Percentiles rank a stretch among this genome's conserved stretches.
phyloP scores from a whole-genome alignment of 805 yeast genomes.

The Yarrowia divulgata region DNA sequence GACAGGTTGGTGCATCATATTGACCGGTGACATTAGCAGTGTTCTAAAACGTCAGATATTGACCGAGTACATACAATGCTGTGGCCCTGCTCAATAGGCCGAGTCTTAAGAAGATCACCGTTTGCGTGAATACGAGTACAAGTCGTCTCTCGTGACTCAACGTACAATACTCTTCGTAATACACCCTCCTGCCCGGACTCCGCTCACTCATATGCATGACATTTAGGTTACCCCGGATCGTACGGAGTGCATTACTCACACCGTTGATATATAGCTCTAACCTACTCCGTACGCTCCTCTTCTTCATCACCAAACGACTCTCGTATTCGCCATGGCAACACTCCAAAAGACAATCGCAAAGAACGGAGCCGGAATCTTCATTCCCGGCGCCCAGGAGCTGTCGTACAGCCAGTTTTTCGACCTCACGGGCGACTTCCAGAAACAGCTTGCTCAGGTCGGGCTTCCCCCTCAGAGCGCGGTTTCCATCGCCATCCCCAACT shows the following conservation, averaged over 20 bases:
- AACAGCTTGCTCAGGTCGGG: conserved; percentile 50
- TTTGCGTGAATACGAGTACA: no score
- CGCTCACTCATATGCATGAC: conserved; percentile 1
- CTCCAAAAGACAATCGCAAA: conserved; percentile 38
- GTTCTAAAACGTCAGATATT: no score
- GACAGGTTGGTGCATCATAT: no score
- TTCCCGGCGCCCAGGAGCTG: conserved; percentile 59
- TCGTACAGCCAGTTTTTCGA: conserved; percentile 56
- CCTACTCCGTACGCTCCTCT: no score
- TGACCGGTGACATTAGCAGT: no score
- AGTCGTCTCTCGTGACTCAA: no score
- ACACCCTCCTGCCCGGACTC: background rate
- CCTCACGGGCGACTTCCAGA: conserved; percentile 58
- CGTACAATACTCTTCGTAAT: background rate
- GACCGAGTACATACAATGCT: no score
- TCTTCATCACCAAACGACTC: background rate
- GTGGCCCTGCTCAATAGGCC: no score
- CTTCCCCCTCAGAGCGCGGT: conserved; percentile 57
- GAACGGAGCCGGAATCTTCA: conserved; percentile 47
- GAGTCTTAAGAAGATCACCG: no score
- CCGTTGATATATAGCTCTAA: no score
- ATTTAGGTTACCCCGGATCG: conserved; percentile 20
- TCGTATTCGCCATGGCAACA: conserved; percentile 40
- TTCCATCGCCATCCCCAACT: conserved; percentile 68
- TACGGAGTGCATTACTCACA: conserved; percentile 6